Conservation (phyloP, 495 filamentous ascomycete species). For the Letharia lupina region DNA sequence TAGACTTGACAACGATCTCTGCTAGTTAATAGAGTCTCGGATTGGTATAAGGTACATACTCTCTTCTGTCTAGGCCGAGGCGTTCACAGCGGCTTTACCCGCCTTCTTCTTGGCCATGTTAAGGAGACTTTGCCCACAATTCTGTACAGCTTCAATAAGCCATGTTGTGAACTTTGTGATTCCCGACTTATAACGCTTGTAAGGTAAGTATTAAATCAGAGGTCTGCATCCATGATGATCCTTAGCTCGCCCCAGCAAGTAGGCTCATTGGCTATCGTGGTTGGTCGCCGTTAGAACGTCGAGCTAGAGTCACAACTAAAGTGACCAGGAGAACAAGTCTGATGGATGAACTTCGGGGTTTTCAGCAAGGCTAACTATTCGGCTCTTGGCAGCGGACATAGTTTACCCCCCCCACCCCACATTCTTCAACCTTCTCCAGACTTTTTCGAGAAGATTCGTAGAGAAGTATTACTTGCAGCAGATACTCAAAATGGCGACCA, state of each 20-base stretch:
- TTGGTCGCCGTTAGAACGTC: not conserved
- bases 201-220: not conserved
- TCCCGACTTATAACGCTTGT: not conserved
- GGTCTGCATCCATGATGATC: not conserved
- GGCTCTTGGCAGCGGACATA: not conserved
- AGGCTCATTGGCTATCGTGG: not conserved
- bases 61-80: not conserved
- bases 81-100: not conserved
- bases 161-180: not conserved
- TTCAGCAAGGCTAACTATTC: not conserved
- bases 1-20: not conserved
- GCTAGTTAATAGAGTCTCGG: not conserved
- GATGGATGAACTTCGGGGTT: not conserved
- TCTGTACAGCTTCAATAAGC: not conserved
- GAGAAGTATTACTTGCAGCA: not conserved
- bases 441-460: not conserved
- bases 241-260: not conserved
- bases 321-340: not conserved
- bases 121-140: not conserved
- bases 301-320: not conserved
- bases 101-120: not conserved
- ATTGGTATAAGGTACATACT: not conserved
- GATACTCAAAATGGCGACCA: constrained; percentile 73
- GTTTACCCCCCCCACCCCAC: not conserved
- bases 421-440: not conserved